Conservation (phyloP, 2,329 filamentous ascomycete species). For the Apiospora hydei region DNA sequence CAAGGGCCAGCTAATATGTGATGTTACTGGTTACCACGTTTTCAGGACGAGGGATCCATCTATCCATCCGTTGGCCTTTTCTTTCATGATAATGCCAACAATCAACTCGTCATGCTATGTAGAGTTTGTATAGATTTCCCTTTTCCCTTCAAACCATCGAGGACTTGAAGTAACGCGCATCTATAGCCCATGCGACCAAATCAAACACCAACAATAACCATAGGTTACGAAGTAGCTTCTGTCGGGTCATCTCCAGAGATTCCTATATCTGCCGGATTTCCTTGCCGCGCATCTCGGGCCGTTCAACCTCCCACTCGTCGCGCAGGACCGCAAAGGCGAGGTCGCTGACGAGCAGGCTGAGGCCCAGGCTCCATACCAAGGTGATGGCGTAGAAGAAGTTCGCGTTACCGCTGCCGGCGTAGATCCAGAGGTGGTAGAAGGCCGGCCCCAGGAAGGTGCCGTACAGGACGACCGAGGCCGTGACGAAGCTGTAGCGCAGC, state of each 20-base stretch:
- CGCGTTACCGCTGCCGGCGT: constrained; percentile 95
- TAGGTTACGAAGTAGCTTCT: background rate
- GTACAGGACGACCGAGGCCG: constrained; percentile 83
- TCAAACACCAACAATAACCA: background rate
- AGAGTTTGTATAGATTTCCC: background rate
- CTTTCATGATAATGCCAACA: background rate
- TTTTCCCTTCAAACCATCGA: background rate
- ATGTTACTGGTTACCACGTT: background rate
- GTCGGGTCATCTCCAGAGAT: background rate
- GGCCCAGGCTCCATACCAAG: constrained; percentile 93
- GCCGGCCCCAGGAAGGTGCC: constrained; percentile 88
- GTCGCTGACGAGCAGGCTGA: constrained; percentile 87
- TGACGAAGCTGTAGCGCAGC: constrained; percentile 92
- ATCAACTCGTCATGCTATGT: background rate
- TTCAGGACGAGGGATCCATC: background rate
- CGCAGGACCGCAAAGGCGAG: constrained; percentile 86
- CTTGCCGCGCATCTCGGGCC: constrained; percentile 89
- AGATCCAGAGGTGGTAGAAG: constrained; percentile 98
- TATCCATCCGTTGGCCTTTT: background rate
- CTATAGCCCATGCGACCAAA: constrained; percentile 4
- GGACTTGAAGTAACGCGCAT: background rate
- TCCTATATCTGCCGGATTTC: constrained; percentile 84
- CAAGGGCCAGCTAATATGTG: no score
- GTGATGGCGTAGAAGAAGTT: constrained; percentile 99
- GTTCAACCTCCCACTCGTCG: constrained; percentile 92